Conservation (phyloP, 2,329 filamentous ascomycete genomes). For the Dryadomyces quercivorus region DNA sequence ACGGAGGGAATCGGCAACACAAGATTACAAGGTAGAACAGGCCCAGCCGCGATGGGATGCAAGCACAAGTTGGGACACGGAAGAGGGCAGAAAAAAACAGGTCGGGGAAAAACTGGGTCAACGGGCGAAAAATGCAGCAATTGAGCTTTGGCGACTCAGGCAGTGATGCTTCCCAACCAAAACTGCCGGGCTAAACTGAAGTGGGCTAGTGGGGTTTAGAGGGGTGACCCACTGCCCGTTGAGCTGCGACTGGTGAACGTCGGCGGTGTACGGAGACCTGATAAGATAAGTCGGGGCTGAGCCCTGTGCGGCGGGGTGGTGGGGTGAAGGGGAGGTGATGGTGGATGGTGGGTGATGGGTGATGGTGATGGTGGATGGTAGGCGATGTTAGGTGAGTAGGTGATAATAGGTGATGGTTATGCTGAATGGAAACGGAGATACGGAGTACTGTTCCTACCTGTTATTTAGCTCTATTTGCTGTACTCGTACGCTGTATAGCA, state of each 20-base stretch:
- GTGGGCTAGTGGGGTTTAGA: not conserved
- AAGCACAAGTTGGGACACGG: not conserved
- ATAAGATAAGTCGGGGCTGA: slow-evolving; percentile 10
- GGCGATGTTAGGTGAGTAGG: no score
- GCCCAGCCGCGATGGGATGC: not conserved
- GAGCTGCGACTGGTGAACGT: slow-evolving; percentile 6
- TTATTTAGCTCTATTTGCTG: no score
- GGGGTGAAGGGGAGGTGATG: no score
- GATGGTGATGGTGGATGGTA: no score
- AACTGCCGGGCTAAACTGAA: not conserved
- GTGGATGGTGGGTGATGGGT: no score
- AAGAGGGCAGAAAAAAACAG: not conserved
- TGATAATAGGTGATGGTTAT: no score
- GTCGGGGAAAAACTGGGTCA: slow-evolving; percentile 1
- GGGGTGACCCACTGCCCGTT: slow-evolving; percentile 7
- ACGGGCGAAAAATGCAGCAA: not conserved
- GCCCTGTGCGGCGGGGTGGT: no score
- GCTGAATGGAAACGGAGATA: no score
- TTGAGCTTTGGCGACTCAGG: not conserved
- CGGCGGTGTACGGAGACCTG: not conserved
- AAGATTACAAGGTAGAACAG: not conserved
- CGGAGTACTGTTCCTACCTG: no score
- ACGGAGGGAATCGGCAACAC: not conserved
- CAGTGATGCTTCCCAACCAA: slow-evolving; percentile 5
- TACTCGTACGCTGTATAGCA: no score